phyloP scores from a whole-genome alignment of 2,329 filamentous ascomycete species.

The Venturia nashicola region DNA sequence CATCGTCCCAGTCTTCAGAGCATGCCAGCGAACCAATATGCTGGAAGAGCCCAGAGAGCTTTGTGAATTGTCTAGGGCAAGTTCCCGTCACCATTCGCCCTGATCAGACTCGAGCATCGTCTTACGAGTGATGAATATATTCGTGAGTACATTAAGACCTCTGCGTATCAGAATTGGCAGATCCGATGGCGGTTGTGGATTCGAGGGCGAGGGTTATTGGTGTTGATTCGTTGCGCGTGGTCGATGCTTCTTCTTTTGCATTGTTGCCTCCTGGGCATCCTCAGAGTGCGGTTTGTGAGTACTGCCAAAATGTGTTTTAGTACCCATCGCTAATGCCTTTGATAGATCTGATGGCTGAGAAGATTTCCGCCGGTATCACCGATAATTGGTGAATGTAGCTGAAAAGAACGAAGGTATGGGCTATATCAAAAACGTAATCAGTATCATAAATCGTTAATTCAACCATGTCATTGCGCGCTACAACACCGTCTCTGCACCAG shows the following conservation, averaged over 20 bases:
- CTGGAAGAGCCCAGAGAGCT: background rate
- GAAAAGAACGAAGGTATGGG: background rate
- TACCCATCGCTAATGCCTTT: background rate
- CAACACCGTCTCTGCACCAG: background rate
- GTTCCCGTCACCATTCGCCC: conserved; percentile 1
- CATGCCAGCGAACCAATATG: background rate
- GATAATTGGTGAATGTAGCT: background rate
- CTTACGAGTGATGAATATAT: conserved; percentile 2
- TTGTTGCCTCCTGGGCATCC: conserved; percentile 13
- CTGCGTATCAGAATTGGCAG: conserved; percentile 15
- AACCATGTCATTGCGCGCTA: background rate
- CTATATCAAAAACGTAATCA: background rate
- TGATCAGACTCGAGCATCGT: conserved; percentile 6
- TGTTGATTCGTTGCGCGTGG: conserved; percentile 15
- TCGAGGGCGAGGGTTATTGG: conserved; percentile 18
- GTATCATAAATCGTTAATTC: background rate
- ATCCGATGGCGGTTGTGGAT: conserved; percentile 17
- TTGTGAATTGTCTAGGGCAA: too few relatives aligned
- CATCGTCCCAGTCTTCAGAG: background rate
- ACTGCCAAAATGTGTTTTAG: conserved; percentile 5
- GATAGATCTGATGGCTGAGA: conserved; percentile 1
- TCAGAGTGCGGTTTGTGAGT: conserved; percentile 16
- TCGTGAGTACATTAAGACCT: conserved; percentile 7
- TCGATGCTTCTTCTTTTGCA: conserved; percentile 15
- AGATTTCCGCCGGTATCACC: background rate